Conservation (phyloP, 108 stramenopile species). For the Fistulifera pelliculosa region DNA sequence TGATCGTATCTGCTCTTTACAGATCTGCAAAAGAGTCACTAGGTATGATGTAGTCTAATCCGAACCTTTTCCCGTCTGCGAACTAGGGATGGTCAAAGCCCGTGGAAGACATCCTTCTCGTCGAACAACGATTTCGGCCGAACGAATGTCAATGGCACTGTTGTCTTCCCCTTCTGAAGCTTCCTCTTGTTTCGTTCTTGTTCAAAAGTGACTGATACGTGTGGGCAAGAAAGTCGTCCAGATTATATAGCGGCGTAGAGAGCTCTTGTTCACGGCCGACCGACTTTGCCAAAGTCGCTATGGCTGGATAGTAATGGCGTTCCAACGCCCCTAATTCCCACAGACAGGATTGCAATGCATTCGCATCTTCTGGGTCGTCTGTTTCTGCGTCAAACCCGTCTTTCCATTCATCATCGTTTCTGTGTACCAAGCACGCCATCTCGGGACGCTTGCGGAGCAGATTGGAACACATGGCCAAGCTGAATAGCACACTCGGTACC, state of each 20-base stretch:
- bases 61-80: too few relatives aligned
- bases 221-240: constrained; percentile 72
- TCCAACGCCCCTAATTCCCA: constrained; percentile 88
- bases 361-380: constrained; percentile 50
- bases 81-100: constrained; percentile 9
- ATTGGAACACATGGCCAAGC: constrained; percentile 83
- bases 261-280: constrained; percentile 51
- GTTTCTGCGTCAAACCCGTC: constrained; percentile 55
- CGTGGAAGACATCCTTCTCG: constrained; percentile 53
- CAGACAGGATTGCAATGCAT: constrained; percentile 77
- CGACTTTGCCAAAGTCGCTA: constrained; percentile 74
- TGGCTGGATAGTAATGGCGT: constrained; percentile 81
- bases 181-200: constrained; percentile 59
- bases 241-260: constrained; percentile 51
- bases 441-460: constrained; percentile 87
- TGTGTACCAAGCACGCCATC: constrained; percentile 80
- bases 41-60: too few relatives aligned
- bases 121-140: constrained; percentile 52
- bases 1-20: too few relatives aligned
- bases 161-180: constrained; percentile 27
- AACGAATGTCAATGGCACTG: constrained; percentile 46
- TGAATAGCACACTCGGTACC: constrained; percentile 75
- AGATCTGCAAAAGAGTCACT: too few relatives aligned
- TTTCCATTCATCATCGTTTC: constrained; percentile 25
- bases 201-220: constrained; percentile 84